Evolutionary conservation across 345 rosid species (phyloP).

Genomic region (Boechera divaricarpa): DNA sequence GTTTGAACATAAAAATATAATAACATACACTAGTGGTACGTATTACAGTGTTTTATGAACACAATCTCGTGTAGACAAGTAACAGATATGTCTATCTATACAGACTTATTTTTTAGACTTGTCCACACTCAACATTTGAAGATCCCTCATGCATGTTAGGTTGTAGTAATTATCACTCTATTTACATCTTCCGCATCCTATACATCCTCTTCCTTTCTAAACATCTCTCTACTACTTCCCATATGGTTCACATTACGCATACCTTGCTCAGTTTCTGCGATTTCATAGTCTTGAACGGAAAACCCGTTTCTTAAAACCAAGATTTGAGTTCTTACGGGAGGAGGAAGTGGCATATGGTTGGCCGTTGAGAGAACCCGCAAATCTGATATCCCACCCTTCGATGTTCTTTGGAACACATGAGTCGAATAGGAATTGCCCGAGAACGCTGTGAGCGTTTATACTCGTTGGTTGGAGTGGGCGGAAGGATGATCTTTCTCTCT

Average conservation of each 20-base stretch:
- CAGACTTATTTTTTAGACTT: conserved; percentile 42
- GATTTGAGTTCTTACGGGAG: conserved; percentile 53
- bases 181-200: conserved; percentile 42
- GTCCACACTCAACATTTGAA: conserved; percentile 27
- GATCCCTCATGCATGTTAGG: conserved; percentile 38
- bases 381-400: conserved; percentile 98
- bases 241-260: neutral
- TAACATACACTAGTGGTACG: conserved; percentile 4
- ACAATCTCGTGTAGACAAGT: conserved; percentile 26
- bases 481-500: conserved; percentile 50
- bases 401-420: conserved; percentile 87
- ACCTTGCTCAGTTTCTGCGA: neutral
- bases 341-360: conserved; percentile 69
- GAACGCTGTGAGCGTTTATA: conserved; percentile 82
- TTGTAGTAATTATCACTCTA: conserved; percentile 37
- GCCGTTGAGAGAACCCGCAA: conserved; percentile 68
- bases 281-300: conserved; percentile 74
- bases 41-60: conserved; percentile 32
- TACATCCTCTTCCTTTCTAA: conserved; percentile 34
- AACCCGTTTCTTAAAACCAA: conserved; percentile 54
- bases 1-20: neutral
- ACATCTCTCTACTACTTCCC: conserved; percentile 34
- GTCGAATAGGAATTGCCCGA: conserved; percentile 86
- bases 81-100: conserved; percentile 33
- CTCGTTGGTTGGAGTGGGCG: conserved; percentile 58